Conservation (phyloP, 2,329 filamentous ascomycete species). For the Cordyceps pruinosa region DNA sequence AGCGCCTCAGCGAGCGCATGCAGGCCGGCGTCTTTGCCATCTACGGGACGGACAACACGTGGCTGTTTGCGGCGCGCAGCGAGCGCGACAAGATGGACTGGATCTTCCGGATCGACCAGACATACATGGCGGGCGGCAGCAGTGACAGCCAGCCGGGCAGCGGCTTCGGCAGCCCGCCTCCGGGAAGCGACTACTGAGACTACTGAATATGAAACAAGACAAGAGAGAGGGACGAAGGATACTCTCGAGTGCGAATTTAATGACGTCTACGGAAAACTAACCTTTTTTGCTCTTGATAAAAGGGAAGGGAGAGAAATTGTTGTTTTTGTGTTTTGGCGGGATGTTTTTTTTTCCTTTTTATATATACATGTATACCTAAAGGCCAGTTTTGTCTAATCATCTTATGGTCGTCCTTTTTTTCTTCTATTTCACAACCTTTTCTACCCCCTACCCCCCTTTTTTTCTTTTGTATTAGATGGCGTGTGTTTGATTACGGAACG, state of each 20-base stretch:
- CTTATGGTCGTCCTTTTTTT: neutral
- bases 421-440: neutral
- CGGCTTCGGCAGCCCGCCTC: constrained; percentile 29
- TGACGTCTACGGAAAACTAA: constrained; percentile 7
- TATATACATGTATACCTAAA: neutral
- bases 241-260: neutral
- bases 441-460: too few relatives aligned
- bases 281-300: neutral
- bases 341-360: neutral
- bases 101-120: constrained; percentile 92
- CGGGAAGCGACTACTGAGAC: constrained; percentile 26
- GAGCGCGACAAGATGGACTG: constrained; percentile 94
- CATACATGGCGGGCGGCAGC: constrained; percentile 47
- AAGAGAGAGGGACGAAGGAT: neutral
- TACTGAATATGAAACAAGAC: neutral
- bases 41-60: constrained; percentile 91
- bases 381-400: neutral
- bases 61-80: constrained; percentile 82
- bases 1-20: constrained; percentile 49
- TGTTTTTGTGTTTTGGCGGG: neutral
- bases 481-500: neutral
- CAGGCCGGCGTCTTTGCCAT: constrained; percentile 81
- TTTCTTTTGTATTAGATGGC: constrained; percentile 6
- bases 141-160: constrained; percentile 34
- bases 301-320: neutral